phyloP scores from a whole-genome alignment of 257 asterid genomes.

The Anisodus tanguticus region DNA sequence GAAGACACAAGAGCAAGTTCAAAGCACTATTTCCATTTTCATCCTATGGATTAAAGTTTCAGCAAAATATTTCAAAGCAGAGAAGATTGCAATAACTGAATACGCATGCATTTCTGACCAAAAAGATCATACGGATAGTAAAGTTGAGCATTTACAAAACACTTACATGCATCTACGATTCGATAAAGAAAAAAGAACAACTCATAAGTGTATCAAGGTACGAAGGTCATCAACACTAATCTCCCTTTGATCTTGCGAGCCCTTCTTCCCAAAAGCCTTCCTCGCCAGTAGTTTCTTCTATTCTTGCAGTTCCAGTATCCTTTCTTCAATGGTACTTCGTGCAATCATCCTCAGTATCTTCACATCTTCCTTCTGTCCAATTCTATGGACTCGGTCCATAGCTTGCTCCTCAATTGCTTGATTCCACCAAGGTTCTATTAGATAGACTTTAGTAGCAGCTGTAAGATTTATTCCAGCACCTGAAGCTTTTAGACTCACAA shows the following conservation, averaged over 20 bases:
- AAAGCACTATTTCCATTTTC: slow-evolving; percentile 11
- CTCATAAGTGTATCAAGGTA: slow-evolving; percentile 68
- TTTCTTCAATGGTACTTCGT: slow-evolving; percentile 72
- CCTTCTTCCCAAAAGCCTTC: slow-evolving; percentile 63
- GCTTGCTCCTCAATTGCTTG: slow-evolving; percentile 97
- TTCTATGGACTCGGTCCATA: slow-evolving; percentile 92
- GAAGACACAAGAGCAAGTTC: not conserved
- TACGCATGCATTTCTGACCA: slow-evolving; percentile 10
- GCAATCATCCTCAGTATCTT: slow-evolving; percentile 81
- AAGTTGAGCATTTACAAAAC: slow-evolving; percentile 1
- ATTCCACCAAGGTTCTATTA: slow-evolving; percentile 98
- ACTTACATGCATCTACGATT: slow-evolving; percentile 1
- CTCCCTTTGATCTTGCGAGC: slow-evolving; percentile 56
- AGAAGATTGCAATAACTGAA: not conserved
- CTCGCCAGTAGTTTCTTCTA: slow-evolving; percentile 67
- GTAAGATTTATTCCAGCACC: slow-evolving; percentile 83
- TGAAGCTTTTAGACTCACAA: slow-evolving; percentile 84
- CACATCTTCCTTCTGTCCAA: slow-evolving; percentile 79
- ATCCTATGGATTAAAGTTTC: slow-evolving; percentile 7
- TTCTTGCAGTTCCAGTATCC: slow-evolving; percentile 76
- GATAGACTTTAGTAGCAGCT: slow-evolving; percentile 76
- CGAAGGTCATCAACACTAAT: slow-evolving; percentile 66
- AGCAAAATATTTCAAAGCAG: slow-evolving; percentile 17
- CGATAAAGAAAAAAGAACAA: slow-evolving; percentile 6
- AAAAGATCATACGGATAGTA: slow-evolving; percentile 15